phyloP scores from a whole-genome alignment of 495 filamentous ascomycete species.

The Xylaria acuta region DNA sequence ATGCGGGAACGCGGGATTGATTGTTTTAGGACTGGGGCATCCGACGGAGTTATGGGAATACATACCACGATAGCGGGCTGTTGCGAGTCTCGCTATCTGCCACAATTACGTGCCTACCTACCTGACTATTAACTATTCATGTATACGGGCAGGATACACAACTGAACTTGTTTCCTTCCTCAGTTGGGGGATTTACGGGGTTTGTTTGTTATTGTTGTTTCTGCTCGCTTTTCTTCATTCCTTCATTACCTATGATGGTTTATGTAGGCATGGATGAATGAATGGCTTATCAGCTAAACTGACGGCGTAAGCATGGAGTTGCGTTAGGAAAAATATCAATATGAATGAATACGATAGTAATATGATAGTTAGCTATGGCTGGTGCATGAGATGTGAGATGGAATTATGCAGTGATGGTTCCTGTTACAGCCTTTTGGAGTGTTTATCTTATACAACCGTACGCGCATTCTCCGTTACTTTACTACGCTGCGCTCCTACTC shows the following conservation, averaged over 20 bases:
- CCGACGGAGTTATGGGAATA: conserved; percentile 7
- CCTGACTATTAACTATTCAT: neutral
- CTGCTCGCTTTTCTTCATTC: neutral
- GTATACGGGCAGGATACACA: conserved; percentile 1
- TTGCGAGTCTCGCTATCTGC: neutral
- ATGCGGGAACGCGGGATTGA: neutral
- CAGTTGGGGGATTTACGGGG: neutral
- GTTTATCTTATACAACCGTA: neutral
- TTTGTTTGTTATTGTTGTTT: neutral
- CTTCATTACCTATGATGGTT: neutral
- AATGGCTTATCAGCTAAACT: neutral
- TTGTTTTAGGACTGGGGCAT: neutral
- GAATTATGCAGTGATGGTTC: neutral
- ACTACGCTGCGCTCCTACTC: neutral
- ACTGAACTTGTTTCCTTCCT: neutral
- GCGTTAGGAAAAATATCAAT: neutral
- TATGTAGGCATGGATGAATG: neutral
- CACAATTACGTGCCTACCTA: neutral
- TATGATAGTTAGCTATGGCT: neutral
- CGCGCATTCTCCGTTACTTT: neutral
- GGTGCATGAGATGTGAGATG: neutral
- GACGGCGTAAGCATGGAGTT: conserved; percentile 1
- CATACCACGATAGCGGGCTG: neutral
- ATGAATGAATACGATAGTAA: neutral
- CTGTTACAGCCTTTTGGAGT: neutral